Percentiles rank a stretch among this genome's conserved stretches.
Evolutionary conservation across 805 yeast species (phyloP).

Genomic region (Maudiozyma barnettii): DNA sequence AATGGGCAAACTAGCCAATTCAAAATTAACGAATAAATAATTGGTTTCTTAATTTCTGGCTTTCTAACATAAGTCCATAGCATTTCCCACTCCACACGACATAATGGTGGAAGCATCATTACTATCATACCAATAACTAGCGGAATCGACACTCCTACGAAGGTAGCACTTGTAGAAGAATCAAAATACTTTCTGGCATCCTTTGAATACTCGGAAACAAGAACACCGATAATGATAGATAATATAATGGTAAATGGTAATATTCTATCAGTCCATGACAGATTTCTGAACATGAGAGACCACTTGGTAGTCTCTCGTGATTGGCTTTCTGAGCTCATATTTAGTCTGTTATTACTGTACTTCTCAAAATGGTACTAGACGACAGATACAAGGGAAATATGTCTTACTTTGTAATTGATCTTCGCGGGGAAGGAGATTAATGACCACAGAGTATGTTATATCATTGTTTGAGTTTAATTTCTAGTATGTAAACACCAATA

Average conservation of each 20-base stretch:
- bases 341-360: background rate
- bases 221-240: conserved; percentile 32
- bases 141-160: conserved; percentile 36
- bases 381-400: too few relatives aligned
- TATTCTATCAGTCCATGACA: conserved; percentile 31
- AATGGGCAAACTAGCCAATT: conserved; percentile 53
- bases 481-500: too few relatives aligned
- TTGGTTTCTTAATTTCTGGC: conserved; percentile 20
- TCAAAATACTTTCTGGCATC: conserved; percentile 30
- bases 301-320: background rate
- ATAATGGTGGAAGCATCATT: conserved; percentile 51
- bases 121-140: conserved; percentile 42
- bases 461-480: too few relatives aligned
- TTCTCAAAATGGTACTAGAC: too few relatives aligned
- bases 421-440: too few relatives aligned
- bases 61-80: conserved; percentile 23
- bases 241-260: conserved; percentile 31
- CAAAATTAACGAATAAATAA: conserved; percentile 34
- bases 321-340: background rate
- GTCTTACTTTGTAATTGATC: too few relatives aligned
- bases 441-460: too few relatives aligned
- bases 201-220: conserved; percentile 36
- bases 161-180: conserved; percentile 5
- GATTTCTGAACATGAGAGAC: conserved; percentile 1
- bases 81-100: conserved; percentile 45